Base-by-base conservation (phyloP, 169 alveolate species). In the Cryptosporidium sp. region DNA sequence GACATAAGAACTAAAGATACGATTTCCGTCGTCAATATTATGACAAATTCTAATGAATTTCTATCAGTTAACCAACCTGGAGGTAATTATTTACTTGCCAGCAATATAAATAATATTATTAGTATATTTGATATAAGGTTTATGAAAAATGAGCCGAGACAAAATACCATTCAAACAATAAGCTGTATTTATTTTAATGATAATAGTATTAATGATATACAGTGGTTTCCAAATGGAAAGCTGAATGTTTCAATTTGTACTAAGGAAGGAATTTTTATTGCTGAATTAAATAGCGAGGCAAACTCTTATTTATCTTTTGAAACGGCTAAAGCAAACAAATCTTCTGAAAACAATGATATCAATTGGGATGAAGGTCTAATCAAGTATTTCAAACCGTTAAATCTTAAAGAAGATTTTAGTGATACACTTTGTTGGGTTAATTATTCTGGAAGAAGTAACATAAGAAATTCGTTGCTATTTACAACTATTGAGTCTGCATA, bases 401-500 rank as follows among this genome's bases (percentile, higher is more conserved):
- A 33, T 51, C 23, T 73, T 26, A 41, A 37, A 35, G 70, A 55
- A 51, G 12, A 31, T 80, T 48, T 43, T 41, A 43, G 3, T 8
- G 75, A 80, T 80, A 67, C 41, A 29, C 62, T 61, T 62, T 80
- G 89, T 80, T 80, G 89, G 89, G 26, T 39, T 62, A 37, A 65
- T 31, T 31, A 26, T 23, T 26, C 2, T 3, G 48, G 29, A 29
- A 18, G 33, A n/a, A 16, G 35, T 33, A 35, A 35, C 35, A 37
- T 12, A 18, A 71, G 31, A 33, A 14, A 55, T 59, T 55, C 86
- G 33, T 51, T 73, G n/a, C n/a, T 59, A 29, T 73, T 33, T 55
- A n/a, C 68, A 21, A n/a, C 50, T 55, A 14, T 21, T 14, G 70
- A 73, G 9, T 16, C 86, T 50, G 51, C 67, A 33, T 50, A 71